Evolutionary conservation across 2,329 filamentous ascomycete genomes (phyloP).

Genomic region (Alternaria longipes): DNA sequence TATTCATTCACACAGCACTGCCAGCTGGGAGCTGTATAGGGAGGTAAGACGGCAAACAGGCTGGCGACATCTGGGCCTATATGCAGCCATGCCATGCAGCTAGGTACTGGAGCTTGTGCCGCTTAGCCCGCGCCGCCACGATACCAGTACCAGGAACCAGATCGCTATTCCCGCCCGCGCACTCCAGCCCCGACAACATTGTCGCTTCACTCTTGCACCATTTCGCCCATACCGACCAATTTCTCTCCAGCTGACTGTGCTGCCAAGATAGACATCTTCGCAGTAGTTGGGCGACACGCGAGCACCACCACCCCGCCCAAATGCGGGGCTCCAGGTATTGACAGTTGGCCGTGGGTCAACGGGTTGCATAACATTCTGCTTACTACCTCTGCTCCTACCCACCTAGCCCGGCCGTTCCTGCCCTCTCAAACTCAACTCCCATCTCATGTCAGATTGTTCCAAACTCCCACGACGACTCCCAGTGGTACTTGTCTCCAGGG

Average conservation of each 20-base stretch:
- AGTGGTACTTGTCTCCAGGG: constrained; percentile 45
- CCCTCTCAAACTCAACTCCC: not conserved
- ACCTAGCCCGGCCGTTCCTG: not conserved
- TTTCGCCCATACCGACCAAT: not conserved
- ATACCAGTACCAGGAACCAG: constrained; percentile 22
- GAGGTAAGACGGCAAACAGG: constrained; percentile 6
- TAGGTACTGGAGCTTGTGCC: constrained; percentile 29
- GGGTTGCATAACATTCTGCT: constrained; percentile 12
- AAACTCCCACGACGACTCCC: constrained; percentile 47
- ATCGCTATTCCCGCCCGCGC: constrained; percentile 4
- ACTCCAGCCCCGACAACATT: constrained; percentile 3
- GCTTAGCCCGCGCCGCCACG: constrained; percentile 25
- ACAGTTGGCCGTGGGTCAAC: constrained; percentile 7
- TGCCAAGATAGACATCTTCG: not conserved
- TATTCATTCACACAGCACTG: constrained; percentile 7
- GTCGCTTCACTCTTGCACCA: constrained; percentile 9
- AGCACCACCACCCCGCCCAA: constrained; percentile 18
- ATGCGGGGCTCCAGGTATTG: constrained; percentile 26
- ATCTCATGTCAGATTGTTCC: constrained; percentile 29
- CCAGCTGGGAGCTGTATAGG: not conserved
- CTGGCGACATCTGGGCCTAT: constrained; percentile 15
- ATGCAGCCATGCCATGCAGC: constrained; percentile 27
- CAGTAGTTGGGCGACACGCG: constrained; percentile 11
- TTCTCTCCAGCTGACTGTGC: not conserved
- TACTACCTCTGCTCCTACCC: constrained; percentile 11